phyloP scores from a whole-genome alignment of 1,284 basidiomycete species.

The Exobasidium rhododendri region DNA sequence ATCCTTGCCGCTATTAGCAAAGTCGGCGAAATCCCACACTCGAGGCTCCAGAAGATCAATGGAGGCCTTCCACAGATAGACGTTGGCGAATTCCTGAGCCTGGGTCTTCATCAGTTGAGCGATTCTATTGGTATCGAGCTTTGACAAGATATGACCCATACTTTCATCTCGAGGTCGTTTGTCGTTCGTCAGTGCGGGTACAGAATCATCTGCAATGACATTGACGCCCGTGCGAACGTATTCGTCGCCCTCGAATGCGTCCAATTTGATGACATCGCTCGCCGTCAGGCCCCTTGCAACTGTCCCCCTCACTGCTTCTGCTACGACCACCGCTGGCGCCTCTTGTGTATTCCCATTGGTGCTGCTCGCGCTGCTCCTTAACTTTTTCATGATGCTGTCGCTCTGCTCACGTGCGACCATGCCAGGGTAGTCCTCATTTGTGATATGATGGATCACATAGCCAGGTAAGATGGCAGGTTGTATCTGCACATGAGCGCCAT shows the following conservation, averaged over 20 bases:
- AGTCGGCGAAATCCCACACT: constrained; percentile 34
- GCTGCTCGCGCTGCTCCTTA: neutral
- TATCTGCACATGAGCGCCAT: constrained; percentile 13
- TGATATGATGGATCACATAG: constrained; percentile 26
- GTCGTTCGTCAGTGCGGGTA: constrained; percentile 19
- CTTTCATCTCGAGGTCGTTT: constrained; percentile 21
- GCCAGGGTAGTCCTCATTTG: constrained; percentile 32
- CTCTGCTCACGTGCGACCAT: constrained; percentile 11
- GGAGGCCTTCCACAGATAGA: constrained; percentile 29
- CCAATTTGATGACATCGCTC: constrained; percentile 26
- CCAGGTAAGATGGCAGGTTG: constrained; percentile 20
- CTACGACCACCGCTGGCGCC: neutral
- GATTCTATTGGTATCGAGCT: constrained; percentile 18
- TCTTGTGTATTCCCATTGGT: neutral
- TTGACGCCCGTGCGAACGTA: constrained; percentile 21
- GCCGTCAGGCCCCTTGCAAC: constrained; percentile 27
- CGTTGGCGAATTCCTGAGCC: constrained; percentile 17
- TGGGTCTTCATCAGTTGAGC: neutral
- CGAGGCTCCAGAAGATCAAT: constrained; percentile 16
- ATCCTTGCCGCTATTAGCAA: constrained; percentile 19
- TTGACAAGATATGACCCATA: constrained; percentile 24
- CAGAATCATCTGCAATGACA: constrained; percentile 18
- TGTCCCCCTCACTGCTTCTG: constrained; percentile 29
- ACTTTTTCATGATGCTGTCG: neutral
- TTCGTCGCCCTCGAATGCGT: constrained; percentile 39